Base-by-base conservation (phyloP, 306 rosid genomes). In the Acacia melanoxylon region DNA sequence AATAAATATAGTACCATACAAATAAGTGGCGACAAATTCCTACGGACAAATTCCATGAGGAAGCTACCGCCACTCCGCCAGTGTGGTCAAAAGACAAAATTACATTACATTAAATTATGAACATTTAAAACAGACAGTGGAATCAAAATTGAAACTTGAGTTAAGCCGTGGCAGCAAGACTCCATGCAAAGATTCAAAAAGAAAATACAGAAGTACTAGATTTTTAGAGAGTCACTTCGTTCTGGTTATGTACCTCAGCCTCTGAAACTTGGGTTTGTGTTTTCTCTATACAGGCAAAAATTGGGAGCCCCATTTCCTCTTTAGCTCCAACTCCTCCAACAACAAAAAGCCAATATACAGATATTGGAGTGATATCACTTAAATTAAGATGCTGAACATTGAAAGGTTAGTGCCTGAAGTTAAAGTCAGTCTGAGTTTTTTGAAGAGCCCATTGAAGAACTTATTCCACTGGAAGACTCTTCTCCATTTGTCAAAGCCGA, bases 201-300 rank as follows among this genome's bases (percentile, higher is more conserved):
- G 76, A 61, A 82, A 84, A 68, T n/a, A 59, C 61, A 68, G 75
- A 76, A 25, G 68, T 54, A 52, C 82, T 71, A 68, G 68, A 78
- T 65, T 79, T 80, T 79, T 78, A 81, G 82, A 81, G 81, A 58
- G 31, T 63, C 79, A 72, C 86, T 89, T 83, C 91, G 83, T 85
- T 82, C 67, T 71, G 84, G 86, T 80, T 77, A 82, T 84, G 85
- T 76, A 83, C 85, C 88, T 79, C 81, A 44, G 75, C 75, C 83
- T 74, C 85, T 87, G 69, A 84, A 89, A 82, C 86, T 84, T 78
- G 79, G 70, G 86, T 82, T 77, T 81, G 88, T 69, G 85, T 88
- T 83, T 51, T 51, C 58, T 84, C 93, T 87, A 87, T 87, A 86
- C 83, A 81, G 87, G 84, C 82, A 83, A 88, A 88, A 87, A 86